phyloP scores from a whole-genome alignment of 495 filamentous ascomycete species.

The Xylaria sp. region DNA sequence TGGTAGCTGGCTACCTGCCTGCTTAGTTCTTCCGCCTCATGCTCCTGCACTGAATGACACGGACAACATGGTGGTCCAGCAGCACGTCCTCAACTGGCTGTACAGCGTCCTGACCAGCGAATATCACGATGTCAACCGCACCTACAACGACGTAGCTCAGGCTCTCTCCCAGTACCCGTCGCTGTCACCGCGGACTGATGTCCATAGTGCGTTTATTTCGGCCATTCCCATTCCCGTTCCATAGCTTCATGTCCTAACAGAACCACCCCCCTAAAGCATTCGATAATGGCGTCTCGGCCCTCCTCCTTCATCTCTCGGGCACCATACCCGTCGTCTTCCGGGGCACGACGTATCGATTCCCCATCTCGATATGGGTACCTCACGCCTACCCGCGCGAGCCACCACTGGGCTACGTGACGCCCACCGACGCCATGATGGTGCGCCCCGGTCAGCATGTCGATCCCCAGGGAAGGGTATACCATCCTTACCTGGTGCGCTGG shows the following conservation, averaged over 20 bases:
- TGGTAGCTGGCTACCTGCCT: conserved; percentile 23
- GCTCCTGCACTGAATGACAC: conserved; percentile 5
- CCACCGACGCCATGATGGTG: conserved; percentile 86
- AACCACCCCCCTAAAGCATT: conserved; percentile 68
- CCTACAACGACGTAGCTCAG: conserved; percentile 89
- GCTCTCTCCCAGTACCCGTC: conserved; percentile 82
- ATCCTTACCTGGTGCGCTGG: conserved; percentile 94
- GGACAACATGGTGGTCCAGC: conserved; percentile 77
- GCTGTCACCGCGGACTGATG: conserved; percentile 89
- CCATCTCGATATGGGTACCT: conserved; percentile 93
- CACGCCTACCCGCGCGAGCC: conserved; percentile 86
- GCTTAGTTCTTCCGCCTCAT: not conserved
- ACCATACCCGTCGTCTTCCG: conserved; percentile 89
- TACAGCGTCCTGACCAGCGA: conserved; percentile 89
- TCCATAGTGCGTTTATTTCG: conserved; percentile 76
- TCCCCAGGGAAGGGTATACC: conserved; percentile 91
- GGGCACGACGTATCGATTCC: conserved; percentile 88
- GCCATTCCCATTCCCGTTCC: too few species aligned
- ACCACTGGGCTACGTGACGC: conserved; percentile 86
- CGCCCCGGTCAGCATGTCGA: conserved; percentile 94
- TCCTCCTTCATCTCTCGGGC: conserved; percentile 85
- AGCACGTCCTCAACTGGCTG: conserved; percentile 92
- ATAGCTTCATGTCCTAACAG: conserved; percentile 21
- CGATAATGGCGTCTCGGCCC: conserved; percentile 84
- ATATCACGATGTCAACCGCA: conserved; percentile 89